Percentiles rank a stretch among this genome's conserved stretches.
These are phyloP conservation scores for Aspergillus versicolor DNA, from an alignment of 2,329 filamentous ascomycete species.

Conservation along the genomic window DNA sequence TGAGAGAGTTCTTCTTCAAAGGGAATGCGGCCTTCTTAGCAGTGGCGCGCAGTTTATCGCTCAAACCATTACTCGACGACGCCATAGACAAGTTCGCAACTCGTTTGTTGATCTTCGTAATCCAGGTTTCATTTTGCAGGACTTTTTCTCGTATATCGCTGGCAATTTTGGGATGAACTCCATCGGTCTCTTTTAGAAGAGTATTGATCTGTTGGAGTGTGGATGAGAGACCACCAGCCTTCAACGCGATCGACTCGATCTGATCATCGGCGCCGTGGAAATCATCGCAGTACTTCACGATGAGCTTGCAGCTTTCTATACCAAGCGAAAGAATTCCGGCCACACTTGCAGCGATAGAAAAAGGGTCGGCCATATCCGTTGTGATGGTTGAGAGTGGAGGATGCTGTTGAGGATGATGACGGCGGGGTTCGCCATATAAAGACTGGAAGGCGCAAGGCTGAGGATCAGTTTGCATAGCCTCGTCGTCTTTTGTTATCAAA, in stretches of 20 bases:
- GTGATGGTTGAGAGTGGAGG: not conserved
- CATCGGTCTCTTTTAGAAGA: not conserved
- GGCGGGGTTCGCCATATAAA: no score
- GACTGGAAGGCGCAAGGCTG: no score
- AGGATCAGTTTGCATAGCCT: rapidly evolving
- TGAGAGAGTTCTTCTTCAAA: not conserved
- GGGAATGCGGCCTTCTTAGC: not conserved
- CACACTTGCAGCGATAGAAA: not conserved
- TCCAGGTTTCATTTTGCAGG: not conserved
- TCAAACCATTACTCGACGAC: not conserved
- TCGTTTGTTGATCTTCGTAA: not conserved
- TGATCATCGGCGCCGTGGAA: not conserved
- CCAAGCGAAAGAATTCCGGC: not conserved
- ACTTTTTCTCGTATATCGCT: not conserved
- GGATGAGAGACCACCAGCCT: not conserved
- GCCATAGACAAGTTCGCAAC: not conserved
- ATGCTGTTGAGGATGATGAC: not conserved
- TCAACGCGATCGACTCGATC: not conserved
- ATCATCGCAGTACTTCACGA: not conserved
- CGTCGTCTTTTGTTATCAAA: not conserved
- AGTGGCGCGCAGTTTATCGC: not conserved
- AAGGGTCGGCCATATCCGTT: not conserved
- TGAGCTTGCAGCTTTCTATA: not conserved
- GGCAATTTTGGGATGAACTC: not conserved
- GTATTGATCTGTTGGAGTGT: not conserved